Percentiles rank a stretch among this genome's conserved stretches.
phyloP scores from a whole-genome alignment of 2,329 filamentous ascomycete species.

The Sclerotinia sclerotiorum region DNA sequence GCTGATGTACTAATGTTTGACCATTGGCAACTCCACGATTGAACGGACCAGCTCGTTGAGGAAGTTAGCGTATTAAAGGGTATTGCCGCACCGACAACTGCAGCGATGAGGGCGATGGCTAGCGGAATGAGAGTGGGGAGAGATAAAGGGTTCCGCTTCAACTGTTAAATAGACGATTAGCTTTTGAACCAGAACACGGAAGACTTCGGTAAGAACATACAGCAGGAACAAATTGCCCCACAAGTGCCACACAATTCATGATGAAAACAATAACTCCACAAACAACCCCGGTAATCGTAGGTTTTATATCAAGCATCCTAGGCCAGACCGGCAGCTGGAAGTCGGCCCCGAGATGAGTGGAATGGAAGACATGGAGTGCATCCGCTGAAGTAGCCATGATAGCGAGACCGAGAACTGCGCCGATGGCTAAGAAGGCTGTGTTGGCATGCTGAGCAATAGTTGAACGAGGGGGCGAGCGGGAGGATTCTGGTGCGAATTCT shows the following conservation, averaged over 20 bases:
- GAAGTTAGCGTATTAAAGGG: slow-evolving; percentile 59
- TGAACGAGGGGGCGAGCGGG: slow-evolving; percentile 42
- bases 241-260: slow-evolving; percentile 50
- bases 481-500: slow-evolving; percentile 13
- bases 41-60: slow-evolving; percentile 52
- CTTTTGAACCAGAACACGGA: background rate
- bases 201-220: slow-evolving; percentile 46
- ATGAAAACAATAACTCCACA: slow-evolving; percentile 52
- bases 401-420: slow-evolving; percentile 52
- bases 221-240: slow-evolving; percentile 49
- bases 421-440: slow-evolving; percentile 50
- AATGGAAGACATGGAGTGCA: slow-evolving; percentile 55
- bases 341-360: slow-evolving; percentile 50
- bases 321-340: slow-evolving; percentile 60
- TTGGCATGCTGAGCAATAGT: slow-evolving; percentile 39
- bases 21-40: slow-evolving; percentile 66
- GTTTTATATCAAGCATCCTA: slow-evolving; percentile 54
- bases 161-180: background rate
- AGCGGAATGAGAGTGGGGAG: slow-evolving; percentile 43
- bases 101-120: slow-evolving; percentile 47
- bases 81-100: slow-evolving; percentile 55
- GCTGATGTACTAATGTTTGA: slow-evolving; percentile 51
- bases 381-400: slow-evolving; percentile 56
- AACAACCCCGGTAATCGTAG: slow-evolving; percentile 55
- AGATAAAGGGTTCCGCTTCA: slow-evolving; percentile 33